These are phyloP conservation scores for Linnemannia zychae DNA, from an alignment of 192 early-diverging fungal species.

Conservation along the genomic window DNA sequence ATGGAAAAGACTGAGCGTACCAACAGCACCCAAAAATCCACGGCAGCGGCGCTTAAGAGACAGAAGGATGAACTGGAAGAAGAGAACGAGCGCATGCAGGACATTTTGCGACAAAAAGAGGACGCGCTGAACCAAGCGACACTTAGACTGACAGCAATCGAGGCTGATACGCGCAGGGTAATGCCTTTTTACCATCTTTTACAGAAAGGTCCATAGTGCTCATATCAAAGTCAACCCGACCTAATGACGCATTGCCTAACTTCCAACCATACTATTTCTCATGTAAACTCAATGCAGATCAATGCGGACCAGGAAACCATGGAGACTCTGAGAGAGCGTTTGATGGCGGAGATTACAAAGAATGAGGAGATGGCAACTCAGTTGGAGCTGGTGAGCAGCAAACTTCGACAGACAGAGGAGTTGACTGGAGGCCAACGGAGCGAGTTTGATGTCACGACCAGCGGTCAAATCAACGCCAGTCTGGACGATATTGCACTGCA, in stretches of 20 bases:
- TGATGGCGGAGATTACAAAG: conserved; percentile 36
- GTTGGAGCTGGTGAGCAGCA: conserved; percentile 35
- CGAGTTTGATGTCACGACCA: conserved; percentile 23
- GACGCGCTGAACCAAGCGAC: conserved; percentile 21
- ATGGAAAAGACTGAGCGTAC: conserved; percentile 38
- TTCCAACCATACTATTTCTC: not conserved
- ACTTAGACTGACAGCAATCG: conserved; percentile 12
- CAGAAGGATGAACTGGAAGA: conserved; percentile 43
- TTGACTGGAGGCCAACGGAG: conserved; percentile 25
- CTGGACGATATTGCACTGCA: not conserved
- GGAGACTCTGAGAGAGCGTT: conserved; percentile 31
- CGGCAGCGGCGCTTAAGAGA: conserved; percentile 25
- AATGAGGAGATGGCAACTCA: conserved; percentile 30
- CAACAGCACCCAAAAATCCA: conserved; percentile 40
- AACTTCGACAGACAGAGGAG: conserved; percentile 35
- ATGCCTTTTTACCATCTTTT: not conserved
- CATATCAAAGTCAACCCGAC: not conserved
- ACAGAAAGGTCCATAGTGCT: not conserved
- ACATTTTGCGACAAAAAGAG: conserved; percentile 20
- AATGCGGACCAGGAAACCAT: conserved; percentile 37
- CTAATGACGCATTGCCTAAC: not conserved
- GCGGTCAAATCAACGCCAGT: conserved; percentile 5
- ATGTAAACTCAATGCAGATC: conserved; percentile 11
- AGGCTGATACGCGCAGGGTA: conserved; percentile 28
- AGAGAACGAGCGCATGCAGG: conserved; percentile 38